A percentile compares a stretch with the other conserved stretches of the same genome.
These are phyloP conservation scores for Ustilago nuda DNA, from an alignment of 1,284 basidiomycete genomes.

Conservation along the genomic window DNA sequence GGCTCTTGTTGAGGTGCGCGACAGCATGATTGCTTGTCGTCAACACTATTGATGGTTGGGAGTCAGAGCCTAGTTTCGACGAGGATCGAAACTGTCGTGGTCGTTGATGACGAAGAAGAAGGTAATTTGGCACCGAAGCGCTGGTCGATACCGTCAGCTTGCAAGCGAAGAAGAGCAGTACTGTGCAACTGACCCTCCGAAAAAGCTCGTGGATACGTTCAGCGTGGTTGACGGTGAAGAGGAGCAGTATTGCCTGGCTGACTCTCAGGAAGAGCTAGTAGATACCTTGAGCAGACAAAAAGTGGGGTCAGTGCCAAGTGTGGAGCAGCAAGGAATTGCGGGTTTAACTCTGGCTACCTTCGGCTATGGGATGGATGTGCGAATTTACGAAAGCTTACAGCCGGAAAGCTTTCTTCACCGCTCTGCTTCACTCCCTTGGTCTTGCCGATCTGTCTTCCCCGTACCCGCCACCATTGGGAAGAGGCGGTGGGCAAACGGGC, in stretches of 20 bases:
- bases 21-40: slow-evolving; percentile 8
- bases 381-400: slow-evolving; percentile 27
- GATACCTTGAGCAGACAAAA: slow-evolving; percentile 1
- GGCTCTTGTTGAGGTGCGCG: slow-evolving; percentile 3
- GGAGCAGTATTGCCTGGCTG: not conserved
- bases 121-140: not conserved
- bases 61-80: not conserved
- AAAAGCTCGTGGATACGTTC: not conserved
- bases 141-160: not conserved
- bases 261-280: not conserved
- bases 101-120: not conserved
- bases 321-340: slow-evolving; percentile 12
- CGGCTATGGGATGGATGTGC: slow-evolving; percentile 9
- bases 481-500: not conserved
- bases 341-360: slow-evolving; percentile 9
- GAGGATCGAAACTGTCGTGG: not conserved
- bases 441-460: slow-evolving; percentile 8
- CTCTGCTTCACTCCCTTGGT: not conserved
- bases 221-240: not conserved
- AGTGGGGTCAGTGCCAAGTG: not conserved
- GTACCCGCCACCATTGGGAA: slow-evolving; percentile 2
- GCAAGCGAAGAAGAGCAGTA: not conserved
- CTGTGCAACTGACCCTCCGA: not conserved
- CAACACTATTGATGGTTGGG: not conserved
- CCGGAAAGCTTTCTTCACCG: not conserved